These are phyloP conservation scores for Porphyrellus sp. DNA, from an alignment of 1,284 basidiomycete species.

Conservation along the genomic window DNA sequence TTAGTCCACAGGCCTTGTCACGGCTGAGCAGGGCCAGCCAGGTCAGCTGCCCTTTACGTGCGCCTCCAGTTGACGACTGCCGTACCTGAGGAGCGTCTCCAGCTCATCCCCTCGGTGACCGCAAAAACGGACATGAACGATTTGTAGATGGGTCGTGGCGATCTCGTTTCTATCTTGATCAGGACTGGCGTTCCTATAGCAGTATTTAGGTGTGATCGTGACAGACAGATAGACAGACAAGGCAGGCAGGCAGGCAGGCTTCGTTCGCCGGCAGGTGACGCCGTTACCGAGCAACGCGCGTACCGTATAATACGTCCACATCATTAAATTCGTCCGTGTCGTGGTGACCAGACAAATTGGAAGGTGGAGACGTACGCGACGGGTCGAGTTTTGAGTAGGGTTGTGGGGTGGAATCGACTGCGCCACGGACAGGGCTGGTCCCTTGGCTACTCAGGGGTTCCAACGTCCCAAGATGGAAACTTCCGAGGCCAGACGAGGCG, in stretches of 20 bases:
- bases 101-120: slow-evolving; percentile 1
- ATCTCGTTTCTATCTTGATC: not conserved
- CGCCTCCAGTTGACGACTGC: not conserved
- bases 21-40: not conserved
- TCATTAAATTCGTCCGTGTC: not conserved
- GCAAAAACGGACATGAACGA: slow-evolving; percentile 3
- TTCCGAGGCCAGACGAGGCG: slow-evolving; percentile 23
- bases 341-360: not conserved
- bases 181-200: slow-evolving; percentile 3
- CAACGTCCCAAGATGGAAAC: slow-evolving; percentile 5
- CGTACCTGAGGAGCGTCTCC: slow-evolving; percentile 13
- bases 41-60: not conserved
- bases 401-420: too few species aligned
- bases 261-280: not conserved
- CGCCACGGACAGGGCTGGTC: not conserved
- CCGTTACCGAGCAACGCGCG: not conserved
- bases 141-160: not conserved
- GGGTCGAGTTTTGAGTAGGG: too few species aligned
- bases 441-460: not conserved
- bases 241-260: too few species aligned
- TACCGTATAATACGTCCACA: not conserved
- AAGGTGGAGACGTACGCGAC: too few species aligned
- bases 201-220: not conserved
- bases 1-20: not conserved
- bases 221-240: too few species aligned